Base-by-base conservation (phyloP, 2,329 filamentous ascomycete species). In the Exophiala xenobiotica region DNA sequence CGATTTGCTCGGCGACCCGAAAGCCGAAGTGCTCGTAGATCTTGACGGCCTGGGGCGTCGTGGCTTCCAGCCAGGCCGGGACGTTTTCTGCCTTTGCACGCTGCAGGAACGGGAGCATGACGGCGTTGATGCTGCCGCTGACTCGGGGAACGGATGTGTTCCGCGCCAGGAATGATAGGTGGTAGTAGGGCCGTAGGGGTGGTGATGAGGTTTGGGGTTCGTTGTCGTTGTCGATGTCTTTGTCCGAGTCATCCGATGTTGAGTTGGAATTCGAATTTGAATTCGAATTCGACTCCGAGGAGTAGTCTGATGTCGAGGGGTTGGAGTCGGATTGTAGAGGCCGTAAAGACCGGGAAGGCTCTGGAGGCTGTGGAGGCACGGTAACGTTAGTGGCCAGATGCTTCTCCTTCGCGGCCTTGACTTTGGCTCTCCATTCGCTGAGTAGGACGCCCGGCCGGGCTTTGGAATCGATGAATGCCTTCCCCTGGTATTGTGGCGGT, bases 1-100 rank as follows among this genome's bases (percentile, higher is more conserved):
- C 42, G 37, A 58, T 56, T 18, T 44, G 45, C 42, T 58, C 58
- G 9, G 56, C 60, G 16, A 62, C 27, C 5, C 54, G 49, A 37
- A 59, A 62, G 6, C 60, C 60, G 38, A 49, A 58, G 26, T 55
- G 54, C 29, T 29, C 26, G 37, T 62, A 62, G 6, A 62, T 35
- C 41, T 46, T 46, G 23, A 45, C 51, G 2, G 60, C 58, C 46
- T 58, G 52, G 24, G 27, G 43, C 1, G 57, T 53, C 8, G 54
- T 61, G 16, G 56, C 53, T 35, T 61, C 60, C 6, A 62, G 40
- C 60, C 60, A 62, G 11, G 58, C 54, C 1, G 59, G 52, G 6
- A 57, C 55, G 3, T 48, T 43, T 29, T 60, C 59, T 4, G 50
- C 56, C 35, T 35, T 55, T 5, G 59, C 57, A 8, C 55, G 53